These are phyloP conservation scores for Sarcodon sp. DNA, from an alignment of 768 basidiomycete genomes.

Conservation along the genomic window DNA sequence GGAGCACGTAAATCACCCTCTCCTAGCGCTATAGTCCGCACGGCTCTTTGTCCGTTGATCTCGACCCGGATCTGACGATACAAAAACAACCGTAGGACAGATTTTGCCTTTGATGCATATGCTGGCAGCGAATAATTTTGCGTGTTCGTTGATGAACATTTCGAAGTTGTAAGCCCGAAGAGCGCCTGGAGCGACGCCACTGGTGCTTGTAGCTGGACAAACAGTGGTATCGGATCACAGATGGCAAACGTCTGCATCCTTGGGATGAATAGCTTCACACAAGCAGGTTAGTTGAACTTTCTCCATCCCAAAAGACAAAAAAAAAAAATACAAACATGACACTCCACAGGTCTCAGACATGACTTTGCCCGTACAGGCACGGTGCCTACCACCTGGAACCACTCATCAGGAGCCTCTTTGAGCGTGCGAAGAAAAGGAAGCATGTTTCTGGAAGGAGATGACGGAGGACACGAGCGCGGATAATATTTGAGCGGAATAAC, in stretches of 20 bases:
- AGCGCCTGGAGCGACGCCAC: constrained; percentile 32
- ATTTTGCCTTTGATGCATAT: constrained; percentile 7
- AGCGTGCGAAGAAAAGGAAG: constrained; percentile 42
- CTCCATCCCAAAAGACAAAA: background rate
- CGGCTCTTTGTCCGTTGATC: constrained; percentile 21
- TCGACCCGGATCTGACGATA: constrained; percentile 34
- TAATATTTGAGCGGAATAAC: constrained; percentile 35
- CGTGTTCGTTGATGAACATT: background rate
- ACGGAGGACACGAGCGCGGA: constrained; percentile 41
- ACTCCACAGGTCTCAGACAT: constrained; percentile 25
- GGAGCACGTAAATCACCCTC: constrained; percentile 36
- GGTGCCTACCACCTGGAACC: constrained; percentile 35
- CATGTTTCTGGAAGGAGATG: constrained; percentile 31
- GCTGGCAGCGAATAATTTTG: constrained; percentile 1
- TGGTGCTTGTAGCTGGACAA: constrained; percentile 44
- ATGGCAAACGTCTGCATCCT: constrained; percentile 39
- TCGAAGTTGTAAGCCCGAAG: constrained; percentile 14
- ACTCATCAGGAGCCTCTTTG: constrained; percentile 56
- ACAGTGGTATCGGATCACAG: constrained; percentile 47
- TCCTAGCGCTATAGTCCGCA: constrained; percentile 28
- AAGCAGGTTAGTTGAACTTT: background rate
- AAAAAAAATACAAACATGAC: constrained; percentile 29
- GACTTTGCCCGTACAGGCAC: constrained; percentile 25
- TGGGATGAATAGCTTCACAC: constrained; percentile 45
- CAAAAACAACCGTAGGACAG: constrained; percentile 33